phyloP scores from a whole-genome alignment of 2,329 filamentous ascomycete species.

The Diaporthe sp. region DNA sequence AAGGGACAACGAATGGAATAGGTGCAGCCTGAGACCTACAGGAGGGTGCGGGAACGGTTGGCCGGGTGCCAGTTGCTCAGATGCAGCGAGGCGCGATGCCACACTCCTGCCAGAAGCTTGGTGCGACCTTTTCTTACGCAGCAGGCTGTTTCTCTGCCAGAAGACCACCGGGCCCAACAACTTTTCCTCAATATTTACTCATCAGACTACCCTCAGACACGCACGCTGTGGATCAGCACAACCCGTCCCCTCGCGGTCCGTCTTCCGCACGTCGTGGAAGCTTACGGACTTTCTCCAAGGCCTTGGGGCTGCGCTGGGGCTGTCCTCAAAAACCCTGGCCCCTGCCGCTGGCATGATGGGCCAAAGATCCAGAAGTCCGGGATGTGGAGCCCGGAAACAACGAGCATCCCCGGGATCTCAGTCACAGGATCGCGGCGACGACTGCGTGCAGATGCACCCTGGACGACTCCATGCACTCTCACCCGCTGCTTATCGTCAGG shows the following conservation, averaged over 20 bases:
- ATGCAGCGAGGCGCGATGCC: conserved; percentile 21
- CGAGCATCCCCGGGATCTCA: conserved; percentile 10
- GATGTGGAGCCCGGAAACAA: conserved; percentile 22
- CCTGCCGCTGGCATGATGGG: conserved; percentile 13
- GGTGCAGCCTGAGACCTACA: conserved; percentile 12
- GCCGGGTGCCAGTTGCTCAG: conserved; percentile 20
- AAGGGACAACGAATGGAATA: conserved; percentile 15
- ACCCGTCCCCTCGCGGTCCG: neutral
- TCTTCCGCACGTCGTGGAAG: neutral
- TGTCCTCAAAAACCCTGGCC: conserved; percentile 14
- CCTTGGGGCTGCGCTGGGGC: neutral
- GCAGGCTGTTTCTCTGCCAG: neutral
- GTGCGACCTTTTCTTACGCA: neutral
- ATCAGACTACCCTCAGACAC: neutral
- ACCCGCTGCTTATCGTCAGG: neutral
- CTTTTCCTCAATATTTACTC: neutral
- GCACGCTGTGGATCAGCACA: neutral
- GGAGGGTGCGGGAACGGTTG: conserved; percentile 16
- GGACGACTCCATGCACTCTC: neutral
- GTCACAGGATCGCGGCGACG: conserved; percentile 14
- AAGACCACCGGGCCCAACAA: too few relatives aligned
- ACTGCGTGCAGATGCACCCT: conserved; percentile 10
- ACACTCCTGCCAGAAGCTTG: conserved; percentile 23
- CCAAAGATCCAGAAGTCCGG: conserved; percentile 17
- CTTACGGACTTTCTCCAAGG: conserved; percentile 4